These are phyloP conservation scores for Leccinum olivaceopallidum DNA, from an alignment of 768 basidiomycete genomes.

Conservation along the genomic window DNA sequence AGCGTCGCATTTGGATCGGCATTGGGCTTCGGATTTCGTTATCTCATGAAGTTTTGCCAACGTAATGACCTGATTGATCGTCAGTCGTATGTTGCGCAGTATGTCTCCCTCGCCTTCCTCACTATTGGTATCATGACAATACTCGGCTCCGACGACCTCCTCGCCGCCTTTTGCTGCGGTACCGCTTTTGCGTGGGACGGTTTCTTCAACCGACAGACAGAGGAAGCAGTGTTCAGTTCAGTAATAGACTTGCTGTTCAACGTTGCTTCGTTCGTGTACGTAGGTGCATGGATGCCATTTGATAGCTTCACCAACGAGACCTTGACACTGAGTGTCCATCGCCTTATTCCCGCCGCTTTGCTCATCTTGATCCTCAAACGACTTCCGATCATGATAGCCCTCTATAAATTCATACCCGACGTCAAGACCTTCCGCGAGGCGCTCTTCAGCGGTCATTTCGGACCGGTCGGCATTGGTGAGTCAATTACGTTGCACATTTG, in stretches of 20 bases:
- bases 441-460: slow-evolving; percentile 93
- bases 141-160: slow-evolving; percentile 89
- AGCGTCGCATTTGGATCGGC: slow-evolving; percentile 73
- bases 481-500: background rate
- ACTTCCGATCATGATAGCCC: slow-evolving; percentile 77
- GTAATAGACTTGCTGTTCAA: slow-evolving; percentile 97
- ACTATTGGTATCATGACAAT: slow-evolving; percentile 83
- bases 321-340: slow-evolving; percentile 77
- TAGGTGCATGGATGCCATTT: slow-evolving; percentile 99
- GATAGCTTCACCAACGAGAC: slow-evolving; percentile 63
- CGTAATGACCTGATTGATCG: slow-evolving; percentile 85
- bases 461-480: slow-evolving; percentile 78
- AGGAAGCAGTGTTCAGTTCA: slow-evolving; percentile 93
- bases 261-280: slow-evolving; percentile 91
- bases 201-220: slow-evolving; percentile 91
- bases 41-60: slow-evolving; percentile 94
- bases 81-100: slow-evolving; percentile 94
- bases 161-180: slow-evolving; percentile 94
- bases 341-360: slow-evolving; percentile 81
- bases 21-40: slow-evolving; percentile 77
- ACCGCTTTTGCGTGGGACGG: slow-evolving; percentile 97
- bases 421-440: slow-evolving; percentile 95
- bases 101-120: slow-evolving; percentile 78
- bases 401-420: slow-evolving; percentile 95
- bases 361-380: slow-evolving; percentile 81